Evolutionary conservation across 2,329 filamentous ascomycete genomes (phyloP).

Genomic region (Stachybotrys echinatus): DNA sequence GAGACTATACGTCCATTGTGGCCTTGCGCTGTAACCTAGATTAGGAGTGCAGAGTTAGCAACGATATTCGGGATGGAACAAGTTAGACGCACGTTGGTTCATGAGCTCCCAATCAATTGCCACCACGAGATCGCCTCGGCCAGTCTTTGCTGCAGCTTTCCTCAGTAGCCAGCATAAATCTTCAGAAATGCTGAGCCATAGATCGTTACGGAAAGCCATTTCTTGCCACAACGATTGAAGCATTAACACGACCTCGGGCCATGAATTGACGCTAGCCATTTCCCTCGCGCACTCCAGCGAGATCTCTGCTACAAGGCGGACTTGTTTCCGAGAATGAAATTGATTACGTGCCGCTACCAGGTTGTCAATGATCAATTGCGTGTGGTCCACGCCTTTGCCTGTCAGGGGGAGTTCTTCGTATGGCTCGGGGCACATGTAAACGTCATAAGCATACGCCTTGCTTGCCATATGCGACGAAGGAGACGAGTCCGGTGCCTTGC

Average conservation of each 20-base stretch:
- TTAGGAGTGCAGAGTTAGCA: constrained; percentile 5
- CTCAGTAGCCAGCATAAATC: constrained; percentile 58
- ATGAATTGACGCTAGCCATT: constrained; percentile 41
- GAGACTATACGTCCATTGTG: constrained; percentile 59
- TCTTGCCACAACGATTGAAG: constrained; percentile 54
- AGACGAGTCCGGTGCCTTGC: constrained; percentile 43
- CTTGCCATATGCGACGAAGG: constrained; percentile 39
- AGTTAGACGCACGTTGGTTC: constrained; percentile 42
- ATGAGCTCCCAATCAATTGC: constrained; percentile 63
- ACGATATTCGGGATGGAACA: not conserved
- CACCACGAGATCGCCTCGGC: constrained; percentile 51
- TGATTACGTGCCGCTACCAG: constrained; percentile 46
- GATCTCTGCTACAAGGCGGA: constrained; percentile 49
- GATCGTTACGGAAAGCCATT: constrained; percentile 49
- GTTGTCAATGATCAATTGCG: constrained; percentile 47
- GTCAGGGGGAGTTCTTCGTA: constrained; percentile 52
- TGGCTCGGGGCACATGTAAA: constrained; percentile 61
- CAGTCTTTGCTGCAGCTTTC: constrained; percentile 46
- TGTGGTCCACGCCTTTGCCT: constrained; percentile 48
- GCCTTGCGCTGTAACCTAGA: constrained; percentile 47
- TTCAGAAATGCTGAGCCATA: constrained; percentile 55
- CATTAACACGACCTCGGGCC: constrained; percentile 48
- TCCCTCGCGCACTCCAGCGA: constrained; percentile 54
- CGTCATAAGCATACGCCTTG: constrained; percentile 56
- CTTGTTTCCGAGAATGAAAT: constrained; percentile 49